These are phyloP conservation scores for Baorangia bicolor DNA, from an alignment of 768 basidiomycete species.

Conservation along the genomic window DNA sequence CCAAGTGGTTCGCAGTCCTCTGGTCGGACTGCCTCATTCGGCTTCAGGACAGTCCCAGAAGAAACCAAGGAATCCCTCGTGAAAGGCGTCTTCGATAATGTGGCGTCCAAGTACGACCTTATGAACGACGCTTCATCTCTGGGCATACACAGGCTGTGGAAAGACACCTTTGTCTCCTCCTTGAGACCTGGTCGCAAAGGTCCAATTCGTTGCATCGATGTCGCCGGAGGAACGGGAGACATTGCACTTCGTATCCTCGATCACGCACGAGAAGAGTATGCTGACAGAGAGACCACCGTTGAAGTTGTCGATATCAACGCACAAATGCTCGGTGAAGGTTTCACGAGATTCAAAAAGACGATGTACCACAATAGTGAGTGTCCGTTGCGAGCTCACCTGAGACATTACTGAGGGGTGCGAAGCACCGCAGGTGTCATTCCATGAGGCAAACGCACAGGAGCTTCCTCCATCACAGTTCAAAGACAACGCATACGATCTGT, in stretches of 20 bases:
- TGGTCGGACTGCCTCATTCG: constrained; percentile 76
- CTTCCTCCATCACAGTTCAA: constrained; percentile 66
- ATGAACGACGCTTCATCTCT: constrained; percentile 99
- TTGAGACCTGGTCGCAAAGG: constrained; percentile 77
- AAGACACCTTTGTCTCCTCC: constrained; percentile 79
- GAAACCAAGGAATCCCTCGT: constrained; percentile 87
- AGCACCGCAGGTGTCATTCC: constrained; percentile 93
- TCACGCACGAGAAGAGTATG: constrained; percentile 82
- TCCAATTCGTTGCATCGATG: constrained; percentile 82
- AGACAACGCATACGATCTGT: constrained; percentile 87
- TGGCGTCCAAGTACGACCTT: constrained; percentile 92
- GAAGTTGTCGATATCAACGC: constrained; percentile 93
- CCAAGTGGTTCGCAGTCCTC: constrained; percentile 15
- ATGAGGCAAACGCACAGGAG: constrained; percentile 89
- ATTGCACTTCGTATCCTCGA: constrained; percentile 94
- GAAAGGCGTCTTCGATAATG: constrained; percentile 91
- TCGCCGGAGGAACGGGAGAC: constrained; percentile 97
- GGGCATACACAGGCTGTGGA: constrained; percentile 96
- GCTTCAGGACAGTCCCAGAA: constrained; percentile 86
- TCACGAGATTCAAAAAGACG: constrained; percentile 88
- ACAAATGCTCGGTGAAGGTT: constrained; percentile 93
- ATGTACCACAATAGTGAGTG: constrained; percentile 95
- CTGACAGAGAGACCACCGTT: constrained; percentile 86
- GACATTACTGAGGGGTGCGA: constrained; percentile 4
- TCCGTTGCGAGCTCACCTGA: background rate